Evolutionary conservation across 192 early-diverging fungal species (phyloP), one percentile per base, ranked within the genome.

Genomic region (Dimargaris verticillata): DNA sequence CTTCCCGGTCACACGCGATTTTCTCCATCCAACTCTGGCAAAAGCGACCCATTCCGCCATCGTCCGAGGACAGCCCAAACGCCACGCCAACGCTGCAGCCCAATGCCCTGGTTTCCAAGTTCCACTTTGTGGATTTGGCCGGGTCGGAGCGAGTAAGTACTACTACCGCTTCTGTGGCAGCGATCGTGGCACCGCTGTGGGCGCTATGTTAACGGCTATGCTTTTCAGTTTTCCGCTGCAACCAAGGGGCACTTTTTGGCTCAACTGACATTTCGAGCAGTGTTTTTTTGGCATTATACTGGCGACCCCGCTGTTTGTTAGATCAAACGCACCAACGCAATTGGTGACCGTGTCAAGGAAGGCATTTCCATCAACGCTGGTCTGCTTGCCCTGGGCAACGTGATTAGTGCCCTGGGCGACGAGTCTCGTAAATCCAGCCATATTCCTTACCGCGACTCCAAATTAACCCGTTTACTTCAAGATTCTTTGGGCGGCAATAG

Each of bases 81-180:
- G 59, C 64, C 1, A 49, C 42, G 0, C 53, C 60, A 7, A 44
- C 47, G 14, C 80, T 72, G 10, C 79, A 80, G 53, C 78, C 76
- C 67, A 64, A 83, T 14, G 70, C 72, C 5, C 66, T 89, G 14
- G 75, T 75, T 7, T 91, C 88, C 26, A 99, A 97, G 71, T 91
- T 99, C 61, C 89, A 94, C 68, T 99, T 99, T 77, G 94, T 99
- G 10, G 96, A 99, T 76, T 72, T 99, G 70, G 96, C 96, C 22
- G 96, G 96, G 38, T 91, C 88, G 44, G 96, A 99, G 72, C 71
- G 88, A n/a, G n/a, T n/a, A n/a, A n/a, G n/a, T n/a, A n/a, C n/a
- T n/a, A n/a, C n/a, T n/a, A n/a, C n/a, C n/a, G n/a, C n/a, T n/a
- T n/a, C n/a, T n/a, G n/a, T n/a, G n/a, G n/a, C n/a, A n/a, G n/a